Evolutionary conservation across 2,329 filamentous ascomycete species (phyloP).

Genomic region (Xylariaceae sp.): DNA sequence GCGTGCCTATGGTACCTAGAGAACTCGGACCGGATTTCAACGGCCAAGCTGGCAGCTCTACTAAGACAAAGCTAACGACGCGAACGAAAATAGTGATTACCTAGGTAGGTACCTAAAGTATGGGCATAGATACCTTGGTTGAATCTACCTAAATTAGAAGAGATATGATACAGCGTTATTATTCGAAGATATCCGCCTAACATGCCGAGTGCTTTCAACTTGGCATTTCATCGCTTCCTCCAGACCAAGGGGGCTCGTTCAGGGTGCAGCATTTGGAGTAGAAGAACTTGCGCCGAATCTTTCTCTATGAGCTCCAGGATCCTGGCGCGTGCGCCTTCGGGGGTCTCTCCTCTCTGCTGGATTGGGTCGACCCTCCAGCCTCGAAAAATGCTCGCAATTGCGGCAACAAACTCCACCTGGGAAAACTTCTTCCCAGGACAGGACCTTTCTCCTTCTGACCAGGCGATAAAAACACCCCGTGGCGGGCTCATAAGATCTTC

Average conservation of each 20-base stretch:
- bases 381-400: conserved; percentile 20
- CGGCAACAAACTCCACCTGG: conserved; percentile 38
- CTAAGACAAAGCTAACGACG: too few relatives aligned
- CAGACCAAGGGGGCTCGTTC: conserved; percentile 24
- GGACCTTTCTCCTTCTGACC: conserved; percentile 37
- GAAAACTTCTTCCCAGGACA: conserved; percentile 40
- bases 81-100: too few relatives aligned
- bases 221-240: conserved; percentile 14
- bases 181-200: too few relatives aligned
- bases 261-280: conserved; percentile 28
- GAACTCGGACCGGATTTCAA: too few relatives aligned
- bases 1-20: too few relatives aligned
- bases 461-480: conserved; percentile 31
- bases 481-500: conserved; percentile 25
- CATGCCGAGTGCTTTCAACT: too few relatives aligned
- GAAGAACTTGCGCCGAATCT: conserved; percentile 18
- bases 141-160: too few relatives aligned
- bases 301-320: conserved; percentile 20
- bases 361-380: conserved; percentile 22
- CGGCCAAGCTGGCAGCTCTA: too few relatives aligned
- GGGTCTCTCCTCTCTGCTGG: conserved; percentile 7
- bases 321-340: conserved; percentile 8
- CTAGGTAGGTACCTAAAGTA: too few relatives aligned
- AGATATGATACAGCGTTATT: too few relatives aligned
- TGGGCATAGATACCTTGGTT: too few relatives aligned